phyloP scores from a whole-genome alignment of 257 asterid species.

The Echium plantagineum region DNA sequence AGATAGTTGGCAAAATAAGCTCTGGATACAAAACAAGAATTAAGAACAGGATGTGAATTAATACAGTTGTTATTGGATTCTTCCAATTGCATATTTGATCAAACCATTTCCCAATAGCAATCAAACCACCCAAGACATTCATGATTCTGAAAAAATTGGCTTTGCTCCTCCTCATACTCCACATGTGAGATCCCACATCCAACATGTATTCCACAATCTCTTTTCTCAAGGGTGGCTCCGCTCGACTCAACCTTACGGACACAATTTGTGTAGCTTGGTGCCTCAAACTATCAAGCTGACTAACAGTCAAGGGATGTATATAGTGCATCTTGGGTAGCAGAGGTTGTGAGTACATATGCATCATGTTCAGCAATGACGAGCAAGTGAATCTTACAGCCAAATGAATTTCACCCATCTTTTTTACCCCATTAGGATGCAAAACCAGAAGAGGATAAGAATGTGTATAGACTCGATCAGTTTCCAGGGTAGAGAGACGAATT shows the following conservation, averaged over 20 bases:
- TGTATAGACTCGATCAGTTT: slow-evolving; percentile 56
- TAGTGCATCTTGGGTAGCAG: slow-evolving; percentile 70
- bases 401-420: slow-evolving; percentile 76
- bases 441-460: slow-evolving; percentile 61
- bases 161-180: slow-evolving; percentile 78
- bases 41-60: slow-evolving; percentile 50
- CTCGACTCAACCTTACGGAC: slow-evolving; percentile 46
- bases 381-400: slow-evolving; percentile 57
- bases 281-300: slow-evolving; percentile 54
- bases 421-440: slow-evolving; percentile 52
- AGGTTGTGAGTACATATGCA: slow-evolving; percentile 56
- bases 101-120: slow-evolving; percentile 54
- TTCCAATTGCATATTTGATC: slow-evolving; percentile 66
- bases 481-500: slow-evolving; percentile 58
- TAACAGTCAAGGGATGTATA: slow-evolving; percentile 45
- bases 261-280: slow-evolving; percentile 68
- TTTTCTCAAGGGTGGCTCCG: slow-evolving; percentile 71
- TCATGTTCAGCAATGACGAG: slow-evolving; percentile 52
- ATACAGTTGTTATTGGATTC: slow-evolving; percentile 55
- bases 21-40: slow-evolving; percentile 60
- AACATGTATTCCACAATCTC: slow-evolving; percentile 75
- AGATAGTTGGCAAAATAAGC: slow-evolving; percentile 48
- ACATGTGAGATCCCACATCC: slow-evolving; percentile 63
- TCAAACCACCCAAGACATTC: slow-evolving; percentile 48
- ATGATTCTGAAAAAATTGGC: slow-evolving; percentile 55